Base-by-base conservation (phyloP, 2,329 filamentous ascomycete species). In the Drechslerella coelobrocha region DNA sequence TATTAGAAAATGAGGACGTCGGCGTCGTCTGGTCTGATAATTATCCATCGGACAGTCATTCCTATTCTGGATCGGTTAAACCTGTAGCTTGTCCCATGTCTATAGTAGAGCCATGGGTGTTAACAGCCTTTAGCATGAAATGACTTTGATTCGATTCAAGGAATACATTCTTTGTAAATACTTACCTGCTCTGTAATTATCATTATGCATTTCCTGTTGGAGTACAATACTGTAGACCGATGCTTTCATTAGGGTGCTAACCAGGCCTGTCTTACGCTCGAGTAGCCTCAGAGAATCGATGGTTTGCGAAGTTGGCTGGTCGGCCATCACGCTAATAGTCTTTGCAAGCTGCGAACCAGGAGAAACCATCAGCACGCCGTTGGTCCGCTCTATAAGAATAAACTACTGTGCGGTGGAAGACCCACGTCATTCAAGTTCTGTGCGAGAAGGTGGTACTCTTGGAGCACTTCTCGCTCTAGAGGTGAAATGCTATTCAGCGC, bases 191-290 rank as follows among this genome's bases (percentile, higher is more conserved):
- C 47, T 41, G 41, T 34, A 29, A 24, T 41, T 31, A 21, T 86
- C 89, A 80, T 88, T 90, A 73, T 89, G 88, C 76, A 96, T 91
- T 84, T 97, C 91, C 84, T 97, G 93, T 84, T 99, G 93, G 82
- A 99, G 80, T 72, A 99, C 92, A 81, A 99, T 99, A 78, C 90
- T 96, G 81, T 99, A 99, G 73, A 99, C 94, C 79, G 93, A 97
- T 17, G 94, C 93, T 82, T 99, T 99, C 78, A 99, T 84, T 78
- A 97, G 81, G 73, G 94, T 99, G 80, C 96, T 97, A 21, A 97
- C 93, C 60, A 96, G 83, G 75, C 91, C 92, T 45, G 93, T 97
- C 83, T 97, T 97, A 75, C 94, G 84, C 82, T 99, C 94, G 60
- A 99, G 83, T 45, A 92, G 88, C 59, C 94, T 84, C 75, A 99